phyloP scores from a whole-genome alignment of 2,329 filamentous ascomycete species.

The Paraphaeosphaeria minitans region DNA sequence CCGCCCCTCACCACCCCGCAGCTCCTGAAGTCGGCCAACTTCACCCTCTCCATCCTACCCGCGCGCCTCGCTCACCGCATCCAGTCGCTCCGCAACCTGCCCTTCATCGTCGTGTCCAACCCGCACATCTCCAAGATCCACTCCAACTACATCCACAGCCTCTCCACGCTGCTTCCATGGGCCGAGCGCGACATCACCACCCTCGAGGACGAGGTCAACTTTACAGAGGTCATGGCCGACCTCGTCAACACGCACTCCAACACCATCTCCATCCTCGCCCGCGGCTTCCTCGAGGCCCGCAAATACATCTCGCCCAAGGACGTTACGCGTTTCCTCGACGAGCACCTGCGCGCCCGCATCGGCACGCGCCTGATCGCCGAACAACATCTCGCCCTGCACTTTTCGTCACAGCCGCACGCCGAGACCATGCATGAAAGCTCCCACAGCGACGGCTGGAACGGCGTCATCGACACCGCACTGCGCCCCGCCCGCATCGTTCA shows the following conservation, averaged over 20 bases:
- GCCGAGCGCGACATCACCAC: conserved; percentile 73
- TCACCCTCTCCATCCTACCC: conserved; percentile 89
- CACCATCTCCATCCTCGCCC: conserved; percentile 89
- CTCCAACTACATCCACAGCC: conserved; percentile 91
- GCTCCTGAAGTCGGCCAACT: conserved; percentile 89
- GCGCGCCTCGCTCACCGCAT: conserved; percentile 93
- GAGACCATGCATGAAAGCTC: conserved; percentile 55
- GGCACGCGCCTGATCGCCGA: conserved; percentile 93
- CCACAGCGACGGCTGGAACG: conserved; percentile 71
- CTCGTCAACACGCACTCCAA: conserved; percentile 94
- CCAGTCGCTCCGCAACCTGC: conserved; percentile 87
- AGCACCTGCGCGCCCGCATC: conserved; percentile 90
- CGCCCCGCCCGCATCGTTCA: conserved; percentile 81
- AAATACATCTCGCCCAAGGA: conserved; percentile 83
- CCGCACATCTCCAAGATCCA: conserved; percentile 93
- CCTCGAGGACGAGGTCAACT: conserved; percentile 84
- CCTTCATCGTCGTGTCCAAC: conserved; percentile 98
- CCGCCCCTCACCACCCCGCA: conserved; percentile 81
- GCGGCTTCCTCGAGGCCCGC: conserved; percentile 89
- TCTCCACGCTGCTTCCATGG: conserved; percentile 88
- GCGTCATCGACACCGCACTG: conserved; percentile 91
- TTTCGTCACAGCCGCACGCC: conserved; percentile 72
- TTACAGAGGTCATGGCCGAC: conserved; percentile 91
- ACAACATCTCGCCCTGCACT: conserved; percentile 92
- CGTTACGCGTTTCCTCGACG: conserved; percentile 90